These are phyloP conservation scores for Coemansia sp. DNA, from an alignment of 192 early-diverging fungal genomes.

Conservation along the genomic window DNA sequence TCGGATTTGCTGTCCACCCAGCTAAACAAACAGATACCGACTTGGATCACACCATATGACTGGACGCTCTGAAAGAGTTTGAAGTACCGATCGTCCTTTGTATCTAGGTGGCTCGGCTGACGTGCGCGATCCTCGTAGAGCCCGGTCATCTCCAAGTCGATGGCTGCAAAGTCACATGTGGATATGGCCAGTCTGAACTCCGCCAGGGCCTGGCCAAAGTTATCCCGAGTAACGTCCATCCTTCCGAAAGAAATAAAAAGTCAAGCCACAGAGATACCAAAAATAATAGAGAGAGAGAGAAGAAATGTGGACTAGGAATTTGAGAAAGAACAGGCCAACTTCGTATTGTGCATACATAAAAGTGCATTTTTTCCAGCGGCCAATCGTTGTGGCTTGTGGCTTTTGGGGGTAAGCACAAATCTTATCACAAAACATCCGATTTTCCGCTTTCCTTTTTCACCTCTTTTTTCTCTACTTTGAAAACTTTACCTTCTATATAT, in stretches of 20 bases:
- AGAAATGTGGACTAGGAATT: background rate
- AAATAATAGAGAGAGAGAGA: background rate
- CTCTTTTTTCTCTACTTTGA: background rate
- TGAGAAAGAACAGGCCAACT: too few species aligned
- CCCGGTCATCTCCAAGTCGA: constrained; percentile 56
- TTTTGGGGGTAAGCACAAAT: background rate
- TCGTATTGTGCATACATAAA: background rate
- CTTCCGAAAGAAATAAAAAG: background rate
- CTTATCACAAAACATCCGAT: background rate
- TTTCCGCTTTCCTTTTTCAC: constrained; percentile 8
- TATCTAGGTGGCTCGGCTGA: constrained; percentile 53
- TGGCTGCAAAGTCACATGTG: constrained; percentile 44
- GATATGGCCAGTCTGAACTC: constrained; percentile 33
- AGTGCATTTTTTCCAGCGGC: background rate
- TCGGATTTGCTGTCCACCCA: constrained; percentile 52
- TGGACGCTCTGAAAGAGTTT: constrained; percentile 59
- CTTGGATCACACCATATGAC: constrained; percentile 70
- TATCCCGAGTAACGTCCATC: constrained; percentile 48
- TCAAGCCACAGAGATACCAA: background rate
- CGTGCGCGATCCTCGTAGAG: constrained; percentile 35
- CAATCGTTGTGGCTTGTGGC: background rate
- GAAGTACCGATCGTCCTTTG: constrained; percentile 60
- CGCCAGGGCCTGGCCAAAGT: constrained; percentile 29
- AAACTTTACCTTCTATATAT: too few species aligned
- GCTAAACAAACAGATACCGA: constrained; percentile 83